Evolutionary conservation across 257 asterid species (phyloP).

Genomic region (Rehmannia glutinosa): DNA sequence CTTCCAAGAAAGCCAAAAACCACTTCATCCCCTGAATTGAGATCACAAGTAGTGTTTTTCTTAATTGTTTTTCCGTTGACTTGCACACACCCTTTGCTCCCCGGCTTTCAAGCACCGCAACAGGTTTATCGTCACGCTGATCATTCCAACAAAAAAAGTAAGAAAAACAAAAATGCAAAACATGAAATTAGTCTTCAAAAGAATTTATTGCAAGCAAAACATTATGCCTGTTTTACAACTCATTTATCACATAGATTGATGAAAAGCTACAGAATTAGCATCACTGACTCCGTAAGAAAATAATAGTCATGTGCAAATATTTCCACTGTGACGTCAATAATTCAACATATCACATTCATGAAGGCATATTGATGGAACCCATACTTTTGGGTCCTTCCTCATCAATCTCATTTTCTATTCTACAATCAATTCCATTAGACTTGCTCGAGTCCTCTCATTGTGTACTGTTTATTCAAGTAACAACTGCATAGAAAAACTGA

Average conservation of each 20-base stretch:
- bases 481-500: not conserved
- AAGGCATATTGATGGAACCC: not conserved
- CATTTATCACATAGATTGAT: constrained; percentile 4
- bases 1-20: constrained; percentile 64
- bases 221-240: not conserved
- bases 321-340: constrained; percentile 1
- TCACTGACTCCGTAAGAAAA: not conserved
- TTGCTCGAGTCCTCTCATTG: not conserved
- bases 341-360: not conserved
- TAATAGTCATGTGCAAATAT: constrained; percentile 1
- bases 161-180: constrained; percentile 16
- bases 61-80: constrained; percentile 74
- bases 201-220: not conserved
- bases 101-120: constrained; percentile 72
- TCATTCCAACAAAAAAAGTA: constrained; percentile 28
- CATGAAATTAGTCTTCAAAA: constrained; percentile 21
- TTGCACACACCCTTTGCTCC: constrained; percentile 73
- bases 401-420: no score
- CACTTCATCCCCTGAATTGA: constrained; percentile 87
- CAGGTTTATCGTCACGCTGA: constrained; percentile 63
- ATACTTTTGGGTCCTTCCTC: no score
- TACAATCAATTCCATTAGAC: not conserved
- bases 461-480: constrained; percentile 4
- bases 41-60: constrained; percentile 48
- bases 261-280: not conserved